Evolutionary conservation across 2,329 filamentous ascomycete genomes (phyloP).

Genomic region (Alternaria postmessia): DNA sequence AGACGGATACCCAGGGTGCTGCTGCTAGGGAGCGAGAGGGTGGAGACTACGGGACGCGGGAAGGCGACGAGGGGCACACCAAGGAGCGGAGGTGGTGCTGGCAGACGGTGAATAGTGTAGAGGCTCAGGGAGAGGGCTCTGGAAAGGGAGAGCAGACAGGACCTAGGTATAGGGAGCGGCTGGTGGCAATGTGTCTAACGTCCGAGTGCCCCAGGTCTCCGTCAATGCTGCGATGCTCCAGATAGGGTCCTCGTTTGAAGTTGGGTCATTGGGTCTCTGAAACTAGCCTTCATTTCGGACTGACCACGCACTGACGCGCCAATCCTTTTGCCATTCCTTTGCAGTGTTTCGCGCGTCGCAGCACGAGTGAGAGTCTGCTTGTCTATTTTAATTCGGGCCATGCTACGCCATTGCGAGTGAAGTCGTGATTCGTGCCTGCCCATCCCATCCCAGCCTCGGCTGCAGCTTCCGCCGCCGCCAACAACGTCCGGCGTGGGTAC

Average conservation of each 20-base stretch:
- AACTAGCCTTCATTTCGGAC: slow-evolving; percentile 25
- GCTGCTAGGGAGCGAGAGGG: slow-evolving; percentile 11
- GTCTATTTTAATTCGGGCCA: slow-evolving; percentile 12
- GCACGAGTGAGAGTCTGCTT: slow-evolving; percentile 9
- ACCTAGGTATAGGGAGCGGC: slow-evolving; percentile 20
- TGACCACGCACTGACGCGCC: slow-evolving; percentile 24
- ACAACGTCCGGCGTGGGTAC: slow-evolving; percentile 16
- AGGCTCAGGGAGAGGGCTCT: background rate
- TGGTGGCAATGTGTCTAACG: slow-evolving; percentile 30
- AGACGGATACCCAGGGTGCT: slow-evolving; percentile 6
- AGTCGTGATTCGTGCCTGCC: slow-evolving; percentile 1
- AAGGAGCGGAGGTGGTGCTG: slow-evolving; percentile 6
- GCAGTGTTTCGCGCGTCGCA: slow-evolving; percentile 25
- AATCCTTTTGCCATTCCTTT: slow-evolving; percentile 28
- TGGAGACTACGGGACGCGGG: slow-evolving; percentile 21
- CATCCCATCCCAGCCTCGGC: slow-evolving; percentile 22
- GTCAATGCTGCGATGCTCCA: slow-evolving; percentile 19
- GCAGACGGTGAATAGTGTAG: background rate
- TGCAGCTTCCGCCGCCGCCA: slow-evolving; percentile 29
- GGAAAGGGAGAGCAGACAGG: slow-evolving; percentile 7
- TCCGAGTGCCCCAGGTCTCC: slow-evolving; percentile 27
- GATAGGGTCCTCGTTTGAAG: slow-evolving; percentile 26
- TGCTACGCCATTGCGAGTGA: slow-evolving; percentile 13
- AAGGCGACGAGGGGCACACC: slow-evolving; percentile 21
- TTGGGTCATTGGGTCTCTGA: slow-evolving; percentile 24